Evolutionary conservation across 2,329 filamentous ascomycete genomes (phyloP), one percentile per base, ranked within the genome.

Genomic region (Xylaria polymorpha): DNA sequence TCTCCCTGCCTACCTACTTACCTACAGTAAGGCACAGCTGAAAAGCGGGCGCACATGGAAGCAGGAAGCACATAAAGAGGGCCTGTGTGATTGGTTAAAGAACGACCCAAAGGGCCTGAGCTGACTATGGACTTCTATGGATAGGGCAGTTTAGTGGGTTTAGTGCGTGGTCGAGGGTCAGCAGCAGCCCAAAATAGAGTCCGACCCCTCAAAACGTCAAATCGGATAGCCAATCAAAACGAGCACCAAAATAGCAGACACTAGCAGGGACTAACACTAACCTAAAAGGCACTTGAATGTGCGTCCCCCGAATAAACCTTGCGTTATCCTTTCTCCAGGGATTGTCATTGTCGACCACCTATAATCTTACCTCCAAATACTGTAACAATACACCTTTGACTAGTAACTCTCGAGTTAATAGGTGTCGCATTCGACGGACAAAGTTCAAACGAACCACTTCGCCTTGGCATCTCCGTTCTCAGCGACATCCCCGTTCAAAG

Each of bases 221-320:
- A 53, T 7, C 50, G 44, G 51, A 22, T 10, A 29, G 29, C 55
- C 56, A 64, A 65, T 62, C 43, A 64, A 39, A 50, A n/a, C 6
- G 22, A 29, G 18, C 44, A 55, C 65, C 37, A 67, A 69, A 61
- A 62, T 69, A 69, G 65, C 60, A 58, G 41, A 2, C 22, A 65
- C 66, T 69, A 69, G 65, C 59, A 57, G 43, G 2, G 32, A 65
- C 66, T 68, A 68, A 51, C 56, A 65, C 66, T 68, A 68, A 51
- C 56, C 44, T 8, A 7, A 63, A 53, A 37, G 20, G 44, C n/a
- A 32, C 22, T 15, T 4, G 7, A 46, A 48, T 48, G 7, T 48
- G 44, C 55, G 46, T 14, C 43, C 35, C 35, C 39, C 50, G 43
- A 58, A 50, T 63, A 63, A 9, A 37, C n/a, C n/a, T n/a, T n/a